Percentiles rank a stretch among this genome's conserved stretches.
phyloP scores from a whole-genome alignment of 495 filamentous ascomycete species.

The Massariosphaeria phaeospora region DNA sequence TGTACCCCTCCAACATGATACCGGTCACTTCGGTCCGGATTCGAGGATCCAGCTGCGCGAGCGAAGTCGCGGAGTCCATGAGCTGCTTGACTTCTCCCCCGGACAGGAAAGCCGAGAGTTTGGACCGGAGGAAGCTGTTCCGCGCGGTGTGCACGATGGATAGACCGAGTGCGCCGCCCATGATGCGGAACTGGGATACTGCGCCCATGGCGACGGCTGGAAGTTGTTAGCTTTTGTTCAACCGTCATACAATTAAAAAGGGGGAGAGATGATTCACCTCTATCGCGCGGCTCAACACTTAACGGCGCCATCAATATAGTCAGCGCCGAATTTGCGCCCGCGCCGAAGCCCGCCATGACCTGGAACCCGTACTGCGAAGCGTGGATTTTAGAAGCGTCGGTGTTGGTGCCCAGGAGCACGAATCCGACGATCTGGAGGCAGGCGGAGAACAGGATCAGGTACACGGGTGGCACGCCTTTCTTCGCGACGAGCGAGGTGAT shows the following conservation, averaged over 20 bases:
- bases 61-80: too few species aligned
- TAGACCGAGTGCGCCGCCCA: slow-evolving; percentile 11
- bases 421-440: slow-evolving; percentile 3
- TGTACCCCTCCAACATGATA: too few species aligned
- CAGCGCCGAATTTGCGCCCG: neutral
- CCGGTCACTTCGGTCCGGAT: too few species aligned
- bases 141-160: slow-evolving; percentile 3
- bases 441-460: neutral
- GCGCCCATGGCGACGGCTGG: neutral
- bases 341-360: slow-evolving; percentile 16
- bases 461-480: neutral
- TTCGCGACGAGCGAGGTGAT: neutral
- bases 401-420: neutral
- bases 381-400: neutral
- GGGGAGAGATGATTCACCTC: neutral
- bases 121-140: neutral
- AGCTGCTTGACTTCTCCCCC: too few species aligned
- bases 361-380: neutral
- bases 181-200: slow-evolving; percentile 1
- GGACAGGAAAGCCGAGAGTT: neutral
- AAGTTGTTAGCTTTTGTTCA: neutral
- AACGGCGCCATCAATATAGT: slow-evolving; percentile 3
- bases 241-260: neutral
- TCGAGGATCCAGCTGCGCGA: too few species aligned
- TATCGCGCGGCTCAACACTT: neutral